Evolutionary conservation across 805 yeast genomes (phyloP).

Genomic region (Dipodascopsis uninucleata): DNA sequence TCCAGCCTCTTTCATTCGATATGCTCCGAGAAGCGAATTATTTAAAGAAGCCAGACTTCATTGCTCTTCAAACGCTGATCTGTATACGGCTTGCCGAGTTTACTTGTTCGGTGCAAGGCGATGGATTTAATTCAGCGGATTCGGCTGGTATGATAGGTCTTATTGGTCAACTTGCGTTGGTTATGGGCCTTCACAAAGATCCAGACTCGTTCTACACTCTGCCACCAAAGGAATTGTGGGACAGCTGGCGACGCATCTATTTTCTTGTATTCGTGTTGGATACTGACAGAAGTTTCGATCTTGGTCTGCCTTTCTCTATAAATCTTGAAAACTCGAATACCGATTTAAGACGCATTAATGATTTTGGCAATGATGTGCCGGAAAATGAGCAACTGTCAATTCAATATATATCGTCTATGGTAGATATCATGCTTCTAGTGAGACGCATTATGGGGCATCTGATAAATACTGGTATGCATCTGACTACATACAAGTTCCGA

Average conservation of each 20-base stretch:
- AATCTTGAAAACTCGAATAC: slow-evolving; percentile 21
- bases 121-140: slow-evolving; percentile 27
- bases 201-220: slow-evolving; percentile 27
- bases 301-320: slow-evolving; percentile 19
- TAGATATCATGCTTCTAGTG: slow-evolving; percentile 20
- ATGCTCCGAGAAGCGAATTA: slow-evolving; percentile 23
- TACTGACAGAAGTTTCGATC: slow-evolving; percentile 27
- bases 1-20: slow-evolving; percentile 16
- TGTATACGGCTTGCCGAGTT: slow-evolving; percentile 29
- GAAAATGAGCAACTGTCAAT: slow-evolving; percentile 13
- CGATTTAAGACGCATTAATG: background rate
- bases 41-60: slow-evolving; percentile 21
- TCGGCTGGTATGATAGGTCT: slow-evolving; percentile 29
- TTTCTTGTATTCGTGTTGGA: slow-evolving; percentile 30
- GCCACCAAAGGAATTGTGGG: slow-evolving; percentile 20
- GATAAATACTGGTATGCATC: slow-evolving; percentile 7
- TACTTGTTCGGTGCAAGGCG: slow-evolving; percentile 30
- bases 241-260: slow-evolving; percentile 32
- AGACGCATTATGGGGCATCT: slow-evolving; percentile 9
- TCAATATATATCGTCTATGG: slow-evolving; percentile 12
- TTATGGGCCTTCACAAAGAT: slow-evolving; percentile 34
- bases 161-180: slow-evolving; percentile 29
- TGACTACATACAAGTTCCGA: slow-evolving; percentile 9
- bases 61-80: slow-evolving; percentile 22
- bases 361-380: slow-evolving; percentile 2